A percentile compares a stretch with the other conserved stretches of the same genome.
Conservation (phyloP, 805 yeast species). For the Lipomyces yamanashiensis region DNA sequence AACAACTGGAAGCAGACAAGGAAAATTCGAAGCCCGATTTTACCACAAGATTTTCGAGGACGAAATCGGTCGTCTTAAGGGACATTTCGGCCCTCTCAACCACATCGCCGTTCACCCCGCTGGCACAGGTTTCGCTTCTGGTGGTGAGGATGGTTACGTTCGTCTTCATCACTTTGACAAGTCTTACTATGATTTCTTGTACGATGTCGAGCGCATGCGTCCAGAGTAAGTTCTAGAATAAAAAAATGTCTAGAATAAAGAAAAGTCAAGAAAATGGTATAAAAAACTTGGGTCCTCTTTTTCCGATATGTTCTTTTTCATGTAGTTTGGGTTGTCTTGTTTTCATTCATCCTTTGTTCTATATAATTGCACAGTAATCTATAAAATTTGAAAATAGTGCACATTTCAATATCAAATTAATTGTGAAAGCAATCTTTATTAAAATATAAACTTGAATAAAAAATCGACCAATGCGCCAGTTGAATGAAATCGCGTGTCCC, state of each 20-base stretch:
- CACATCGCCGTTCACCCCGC: slow-evolving; percentile 91
- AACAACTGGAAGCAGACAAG: slow-evolving; percentile 90
- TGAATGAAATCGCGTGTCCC: slow-evolving; percentile 37
- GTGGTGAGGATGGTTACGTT: slow-evolving; percentile 97
- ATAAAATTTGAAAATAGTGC: neutral
- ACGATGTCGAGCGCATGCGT: slow-evolving; percentile 37
- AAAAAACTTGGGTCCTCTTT: neutral
- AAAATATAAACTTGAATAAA: neutral
- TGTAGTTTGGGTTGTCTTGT: neutral
- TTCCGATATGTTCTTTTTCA: neutral
- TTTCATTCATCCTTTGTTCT: neutral
- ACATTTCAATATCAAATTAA: neutral
- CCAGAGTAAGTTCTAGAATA: slow-evolving; percentile 16
- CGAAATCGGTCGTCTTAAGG: slow-evolving; percentile 95
- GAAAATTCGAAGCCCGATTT: slow-evolving; percentile 95
- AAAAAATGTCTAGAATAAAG: neutral
- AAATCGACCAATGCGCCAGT: slow-evolving; percentile 36
- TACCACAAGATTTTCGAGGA: slow-evolving; percentile 94
- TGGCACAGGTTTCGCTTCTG: slow-evolving; percentile 92
- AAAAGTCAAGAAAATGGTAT: neutral
- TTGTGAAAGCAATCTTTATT: neutral
- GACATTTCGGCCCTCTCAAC: slow-evolving; percentile 99
- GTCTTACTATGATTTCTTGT: slow-evolving; percentile 79
- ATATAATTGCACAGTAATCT: neutral
- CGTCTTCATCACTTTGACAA: slow-evolving; percentile 94